phyloP scores from a whole-genome alignment of 768 basidiomycete species.

The Sistotremastrum niveocremeum region DNA sequence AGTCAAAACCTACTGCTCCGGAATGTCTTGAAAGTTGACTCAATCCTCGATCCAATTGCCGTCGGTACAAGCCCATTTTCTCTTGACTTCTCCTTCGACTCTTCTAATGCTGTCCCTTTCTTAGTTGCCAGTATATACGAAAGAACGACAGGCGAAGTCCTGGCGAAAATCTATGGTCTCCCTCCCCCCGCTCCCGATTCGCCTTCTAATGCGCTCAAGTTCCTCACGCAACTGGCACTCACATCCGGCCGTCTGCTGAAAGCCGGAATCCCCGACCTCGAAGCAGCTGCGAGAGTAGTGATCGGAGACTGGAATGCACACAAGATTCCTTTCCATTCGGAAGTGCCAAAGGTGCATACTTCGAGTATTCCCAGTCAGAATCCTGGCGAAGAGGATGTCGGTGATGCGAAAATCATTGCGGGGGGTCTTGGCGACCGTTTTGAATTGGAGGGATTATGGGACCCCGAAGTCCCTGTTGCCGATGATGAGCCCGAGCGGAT shows the following conservation, averaged over 20 bases:
- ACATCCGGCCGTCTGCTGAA: conserved; percentile 74
- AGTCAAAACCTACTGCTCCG: conserved; percentile 58
- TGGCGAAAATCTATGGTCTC: conserved; percentile 78
- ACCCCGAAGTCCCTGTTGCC: conserved; percentile 25
- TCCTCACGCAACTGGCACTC: conserved; percentile 82
- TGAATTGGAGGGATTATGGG: conserved; percentile 24
- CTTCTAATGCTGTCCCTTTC: conserved; percentile 30
- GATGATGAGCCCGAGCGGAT: conserved; percentile 24
- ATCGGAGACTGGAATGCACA: conserved; percentile 92
- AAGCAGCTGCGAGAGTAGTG: conserved; percentile 68
- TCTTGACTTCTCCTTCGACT: background rate
- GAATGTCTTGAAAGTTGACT: conserved; percentile 85
- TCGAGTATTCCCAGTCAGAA: conserved; percentile 45
- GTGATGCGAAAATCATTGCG: conserved; percentile 70
- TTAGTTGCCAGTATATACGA: conserved; percentile 14
- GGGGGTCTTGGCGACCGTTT: conserved; percentile 52
- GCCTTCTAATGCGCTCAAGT: conserved; percentile 49
- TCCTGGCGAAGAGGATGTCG: conserved; percentile 67
- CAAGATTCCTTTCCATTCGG: conserved; percentile 82
- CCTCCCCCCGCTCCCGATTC: conserved; percentile 37
- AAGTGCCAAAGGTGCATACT: conserved; percentile 66
- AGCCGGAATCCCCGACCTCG: conserved; percentile 85
- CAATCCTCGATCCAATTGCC: conserved; percentile 79
- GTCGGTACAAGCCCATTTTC: conserved; percentile 44
- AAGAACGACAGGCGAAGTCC: conserved; percentile 62